These are phyloP conservation scores for Sanguinoderma infundibulare DNA, from an alignment of 1,284 basidiomycete species.

Conservation along the genomic window DNA sequence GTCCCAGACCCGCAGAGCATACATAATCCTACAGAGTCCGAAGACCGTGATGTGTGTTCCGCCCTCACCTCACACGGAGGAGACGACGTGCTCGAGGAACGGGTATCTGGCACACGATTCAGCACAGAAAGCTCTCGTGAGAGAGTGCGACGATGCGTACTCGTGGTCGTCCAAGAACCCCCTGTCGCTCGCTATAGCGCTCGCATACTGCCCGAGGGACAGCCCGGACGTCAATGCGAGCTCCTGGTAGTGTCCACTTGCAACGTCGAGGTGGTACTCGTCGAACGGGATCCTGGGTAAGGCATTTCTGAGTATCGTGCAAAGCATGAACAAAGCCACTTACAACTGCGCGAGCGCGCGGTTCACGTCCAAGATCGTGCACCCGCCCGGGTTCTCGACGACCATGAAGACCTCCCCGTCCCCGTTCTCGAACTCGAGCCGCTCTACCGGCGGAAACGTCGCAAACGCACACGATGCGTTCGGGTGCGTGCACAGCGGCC, in stretches of 20 bases:
- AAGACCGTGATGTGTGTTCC: not conserved
- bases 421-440: slow-evolving; percentile 30
- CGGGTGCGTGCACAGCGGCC: slow-evolving; percentile 36
- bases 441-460: slow-evolving; percentile 36
- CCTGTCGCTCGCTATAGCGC: slow-evolving; percentile 5
- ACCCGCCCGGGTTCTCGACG: slow-evolving; percentile 37
- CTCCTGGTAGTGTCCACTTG: slow-evolving; percentile 35
- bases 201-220: slow-evolving; percentile 22
- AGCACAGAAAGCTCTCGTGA: not conserved
- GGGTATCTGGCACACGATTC: slow-evolving; percentile 7
- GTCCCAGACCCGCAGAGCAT: not conserved
- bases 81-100: slow-evolving; percentile 11
- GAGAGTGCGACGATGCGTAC: not conserved
- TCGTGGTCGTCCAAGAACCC: slow-evolving; percentile 15
- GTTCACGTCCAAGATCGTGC: slow-evolving; percentile 40
- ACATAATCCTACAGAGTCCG: not conserved
- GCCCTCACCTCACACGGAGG: not conserved
- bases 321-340: slow-evolving; percentile 8
- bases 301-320: not conserved
- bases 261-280: slow-evolving; percentile 29
- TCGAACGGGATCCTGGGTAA: slow-evolving; percentile 31
- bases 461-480: slow-evolving; percentile 38
- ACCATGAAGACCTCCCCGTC: slow-evolving; percentile 33
- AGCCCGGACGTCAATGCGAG: slow-evolving; percentile 30
- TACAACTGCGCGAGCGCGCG: slow-evolving; percentile 37